Evolutionary conservation across 805 yeast genomes (phyloP).

Genomic region (Yamadazyma philogaea): DNA sequence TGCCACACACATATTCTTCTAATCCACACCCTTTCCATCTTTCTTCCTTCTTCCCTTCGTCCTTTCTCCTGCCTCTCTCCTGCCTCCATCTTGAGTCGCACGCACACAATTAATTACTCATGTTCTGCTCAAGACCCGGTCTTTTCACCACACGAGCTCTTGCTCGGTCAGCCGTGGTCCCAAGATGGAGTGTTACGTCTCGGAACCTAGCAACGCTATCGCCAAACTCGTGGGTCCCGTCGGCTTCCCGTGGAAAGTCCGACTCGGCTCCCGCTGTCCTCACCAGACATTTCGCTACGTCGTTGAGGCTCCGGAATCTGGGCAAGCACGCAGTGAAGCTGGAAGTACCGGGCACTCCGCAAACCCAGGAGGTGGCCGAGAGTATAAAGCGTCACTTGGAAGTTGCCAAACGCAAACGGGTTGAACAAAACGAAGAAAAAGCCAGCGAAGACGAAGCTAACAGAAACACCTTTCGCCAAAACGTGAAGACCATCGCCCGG

Average conservation of each 20-base stretch:
- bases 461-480: slow-evolving; percentile 29
- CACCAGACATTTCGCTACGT: neutral
- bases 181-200: neutral
- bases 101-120: neutral
- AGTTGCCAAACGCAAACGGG: slow-evolving; percentile 21
- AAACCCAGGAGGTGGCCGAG: slow-evolving; percentile 4
- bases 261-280: neutral
- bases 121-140: neutral
- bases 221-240: neutral
- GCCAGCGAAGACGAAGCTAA: slow-evolving; percentile 29
- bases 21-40: too few relatives aligned
- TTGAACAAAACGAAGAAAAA: slow-evolving; percentile 30
- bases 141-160: neutral
- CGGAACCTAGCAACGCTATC: neutral
- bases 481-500: slow-evolving; percentile 35
- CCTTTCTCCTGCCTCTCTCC: too few relatives aligned
- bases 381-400: slow-evolving; percentile 30
- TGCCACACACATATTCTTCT: too few relatives aligned
- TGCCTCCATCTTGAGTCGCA: too few relatives aligned
- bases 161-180: neutral
- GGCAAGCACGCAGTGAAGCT: neutral
- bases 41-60: too few relatives aligned
- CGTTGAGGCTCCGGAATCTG: neutral
- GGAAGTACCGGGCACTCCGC: neutral
- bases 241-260: neutral